A percentile compares a stretch with the other conserved stretches of the same genome.
Conservation (phyloP, 495 filamentous ascomycete genomes). For the Margaritispora aquatica region DNA sequence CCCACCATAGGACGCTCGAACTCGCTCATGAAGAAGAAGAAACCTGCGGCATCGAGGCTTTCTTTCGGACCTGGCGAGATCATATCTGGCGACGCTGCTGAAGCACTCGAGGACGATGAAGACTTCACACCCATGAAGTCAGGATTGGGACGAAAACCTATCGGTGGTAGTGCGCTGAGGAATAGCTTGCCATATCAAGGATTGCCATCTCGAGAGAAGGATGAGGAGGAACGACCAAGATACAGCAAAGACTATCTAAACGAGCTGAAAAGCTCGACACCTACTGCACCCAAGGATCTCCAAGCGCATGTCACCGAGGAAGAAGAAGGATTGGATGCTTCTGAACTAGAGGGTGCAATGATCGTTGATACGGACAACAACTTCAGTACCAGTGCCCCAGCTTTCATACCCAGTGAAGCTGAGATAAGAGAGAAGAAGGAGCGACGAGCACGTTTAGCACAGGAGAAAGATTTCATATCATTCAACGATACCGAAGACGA, state of each 20-base stretch:
- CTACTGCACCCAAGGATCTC: conserved; percentile 62
- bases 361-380: conserved; percentile 64
- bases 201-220: conserved; percentile 48
- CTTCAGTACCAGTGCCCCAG: conserved; percentile 37
- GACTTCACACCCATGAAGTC: conserved; percentile 64
- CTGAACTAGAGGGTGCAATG: conserved; percentile 50
- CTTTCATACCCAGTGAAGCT: conserved; percentile 70
- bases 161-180: conserved; percentile 65
- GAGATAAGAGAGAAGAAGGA: conserved; percentile 92
- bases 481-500: conserved; percentile 54
- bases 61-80: conserved; percentile 68
- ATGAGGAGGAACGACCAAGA: conserved; percentile 58
- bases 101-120: conserved; percentile 40
- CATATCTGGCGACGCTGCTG: conserved; percentile 43
- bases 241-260: conserved; percentile 85
- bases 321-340: conserved; percentile 44
- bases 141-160: conserved; percentile 58
- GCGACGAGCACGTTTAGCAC: conserved; percentile 69
- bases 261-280: conserved; percentile 77
- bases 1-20: conserved; percentile 31
- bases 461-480: conserved; percentile 75
- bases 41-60: conserved; percentile 57
- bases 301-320: conserved; percentile 32
- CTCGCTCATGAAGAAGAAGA: conserved; percentile 52
- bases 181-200: conserved; percentile 40